Evolutionary conservation across 2,329 filamentous ascomycete genomes (phyloP).

Genomic region (Cytospora chrysosperma): DNA sequence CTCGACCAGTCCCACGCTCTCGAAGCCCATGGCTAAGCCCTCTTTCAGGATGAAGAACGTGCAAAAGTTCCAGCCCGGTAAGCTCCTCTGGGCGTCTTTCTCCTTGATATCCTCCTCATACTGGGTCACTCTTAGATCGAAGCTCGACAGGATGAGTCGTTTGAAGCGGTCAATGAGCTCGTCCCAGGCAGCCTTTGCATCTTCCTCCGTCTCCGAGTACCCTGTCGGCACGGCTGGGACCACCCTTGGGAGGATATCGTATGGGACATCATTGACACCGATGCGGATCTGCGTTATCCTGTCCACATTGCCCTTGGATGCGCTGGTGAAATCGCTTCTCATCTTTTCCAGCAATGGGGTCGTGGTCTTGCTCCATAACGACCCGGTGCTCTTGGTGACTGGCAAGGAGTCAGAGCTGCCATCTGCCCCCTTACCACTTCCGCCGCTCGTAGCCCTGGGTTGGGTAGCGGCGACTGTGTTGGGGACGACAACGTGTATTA

Average conservation of each 20-base stretch:
- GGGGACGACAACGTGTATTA: conserved; percentile 87
- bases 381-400: conserved; percentile 54
- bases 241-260: conserved; percentile 61
- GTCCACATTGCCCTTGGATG: conserved; percentile 68
- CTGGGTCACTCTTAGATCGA: conserved; percentile 85
- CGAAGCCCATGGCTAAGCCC: conserved; percentile 87
- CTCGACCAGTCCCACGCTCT: conserved; percentile 92
- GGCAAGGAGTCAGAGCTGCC: conserved; percentile 49
- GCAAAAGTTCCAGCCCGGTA: conserved; percentile 99
- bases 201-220: conserved; percentile 70
- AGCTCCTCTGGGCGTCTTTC: conserved; percentile 78
- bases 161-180: conserved; percentile 88
- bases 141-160: conserved; percentile 80
- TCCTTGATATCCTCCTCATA: conserved; percentile 98
- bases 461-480: conserved; percentile 80
- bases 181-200: conserved; percentile 77
- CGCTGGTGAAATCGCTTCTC: conserved; percentile 82
- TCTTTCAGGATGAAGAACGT: conserved; percentile 99
- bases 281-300: conserved; percentile 84
- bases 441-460: conserved; percentile 60
- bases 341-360: conserved; percentile 88
- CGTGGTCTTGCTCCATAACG: conserved; percentile 76
- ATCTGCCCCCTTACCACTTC: conserved; percentile 29
- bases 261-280: conserved; percentile 66
- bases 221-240: conserved; percentile 62